Evolutionary conservation across 345 rosid species (phyloP), one percentile per base, ranked within the genome.

Genomic region (Syzygium aqueum): DNA sequence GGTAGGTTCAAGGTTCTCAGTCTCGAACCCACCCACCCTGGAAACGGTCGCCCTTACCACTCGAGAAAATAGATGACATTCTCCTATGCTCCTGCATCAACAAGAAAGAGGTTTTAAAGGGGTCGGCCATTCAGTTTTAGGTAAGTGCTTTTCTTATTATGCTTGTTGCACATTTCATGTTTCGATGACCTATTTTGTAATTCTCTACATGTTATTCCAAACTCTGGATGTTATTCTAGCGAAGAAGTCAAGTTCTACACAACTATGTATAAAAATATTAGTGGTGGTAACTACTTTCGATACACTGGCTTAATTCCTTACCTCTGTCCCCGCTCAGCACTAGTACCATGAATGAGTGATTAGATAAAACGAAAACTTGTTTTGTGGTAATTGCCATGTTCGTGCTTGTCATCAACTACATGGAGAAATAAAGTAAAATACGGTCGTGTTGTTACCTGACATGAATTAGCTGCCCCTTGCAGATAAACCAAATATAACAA

Each of bases 401-500:
- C 4, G 12, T 49, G 17, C 53, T 4, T 3, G 33, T 12, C 30
- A 84, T 52, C 25, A 8, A 52, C 15, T 19, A 54, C 21, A 21
- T 9, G 33, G 43, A 21, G 27, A 25, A 11, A 33, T 33, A 67
- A 17, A 33, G 78, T 33, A 67, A 28, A 78, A 28, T 8, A 77
- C 4, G 40, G 6, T 21, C 17, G 7, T 46, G 78, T 51, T 11
- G n/a, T 27, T 27, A 28, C 86, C 37, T 88, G 95, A 96, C 91
- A 89, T 52, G 83, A 87, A 96, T 88, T 87, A 90, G 92, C 65
- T 89, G 90, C 13, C 93, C 94, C 40, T 90, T 90, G 86, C 97
- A 96, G 86, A 91, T 88, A 89, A 94, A 96, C 94, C 92, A 92
- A 85, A 94, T 87, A 61, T 92, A 90, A 84, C 98, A 94, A 63